Base-by-base conservation (phyloP, 805 yeast genomes). In the Candida arabinofermentans region DNA sequence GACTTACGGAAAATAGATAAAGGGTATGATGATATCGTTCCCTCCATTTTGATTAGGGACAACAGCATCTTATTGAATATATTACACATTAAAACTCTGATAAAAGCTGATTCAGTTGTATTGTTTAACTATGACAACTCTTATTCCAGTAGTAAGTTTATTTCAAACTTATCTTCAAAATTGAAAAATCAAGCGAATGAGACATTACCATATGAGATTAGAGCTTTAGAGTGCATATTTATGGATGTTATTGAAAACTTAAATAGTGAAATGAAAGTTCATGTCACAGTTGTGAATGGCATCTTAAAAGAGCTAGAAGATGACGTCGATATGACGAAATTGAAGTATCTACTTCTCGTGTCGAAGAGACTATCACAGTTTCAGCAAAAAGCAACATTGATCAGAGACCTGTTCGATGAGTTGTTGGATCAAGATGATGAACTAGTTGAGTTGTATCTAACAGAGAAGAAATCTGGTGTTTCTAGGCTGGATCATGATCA, bases 221-320 rank as follows among this genome's bases (percentile, higher is more conserved):
- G 95, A 36, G 99, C 97, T 0, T 59, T 93, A 30, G 99, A 93
- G 56, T 81, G 95, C 0, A 84, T 93, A 8, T 74, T 93, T 48
- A 79, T 87, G 24, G 82, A 86, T 39, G 95, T 87, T 2, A 74
- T 88, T 29, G 73, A 85, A 1, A 85, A 88, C 46, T 66, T 93
- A 37, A 82, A 83, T 36, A 81, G 90, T 1, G 99, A 93, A 58
- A 80, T 90, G 85, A 83, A 83, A 51, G 88, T 86, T 5, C 93
- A 87, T 50, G 75, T 80, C 7, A 83, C 85, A 0, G 83, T 86
- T 6, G 79, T 91, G 12, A 77, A 77, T 35, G 85, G 86, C 5
- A 77, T 90, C 8, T 66, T 93, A 34, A 67, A 70, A 26, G 95
- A 89, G 38, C 67, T 93, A 34, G 99, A 93, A 59, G 76, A 77